These are phyloP conservation scores for Corymbia citriodora DNA, from an alignment of 441 rosid species.

Conservation along the genomic window DNA sequence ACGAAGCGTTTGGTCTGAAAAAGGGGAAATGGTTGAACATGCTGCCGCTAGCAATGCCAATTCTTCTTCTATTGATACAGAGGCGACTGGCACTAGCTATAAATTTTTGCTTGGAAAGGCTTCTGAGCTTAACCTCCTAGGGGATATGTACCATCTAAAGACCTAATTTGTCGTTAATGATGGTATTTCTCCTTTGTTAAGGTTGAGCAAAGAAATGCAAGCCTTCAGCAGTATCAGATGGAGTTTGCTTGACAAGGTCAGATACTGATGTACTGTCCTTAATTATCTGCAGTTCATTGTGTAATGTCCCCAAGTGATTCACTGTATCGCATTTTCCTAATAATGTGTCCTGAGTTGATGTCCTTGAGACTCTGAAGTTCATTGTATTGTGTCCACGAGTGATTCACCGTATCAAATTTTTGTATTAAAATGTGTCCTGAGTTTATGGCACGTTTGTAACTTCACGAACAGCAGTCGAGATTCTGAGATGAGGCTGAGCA, in stretches of 20 bases:
- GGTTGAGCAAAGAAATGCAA: neutral
- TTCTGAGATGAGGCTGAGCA: neutral
- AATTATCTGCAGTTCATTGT: neutral
- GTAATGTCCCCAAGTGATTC: neutral
- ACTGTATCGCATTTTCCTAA: neutral
- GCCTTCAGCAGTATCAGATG: neutral
- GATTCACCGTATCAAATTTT: too few relatives aligned
- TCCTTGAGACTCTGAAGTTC: too few relatives aligned
- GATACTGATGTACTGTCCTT: neutral
- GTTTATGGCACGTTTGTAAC: neutral
- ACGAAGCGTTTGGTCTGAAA: too few relatives aligned
- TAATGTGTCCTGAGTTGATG: too few relatives aligned
- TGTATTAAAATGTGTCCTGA: too few relatives aligned
- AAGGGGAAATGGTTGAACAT: neutral
- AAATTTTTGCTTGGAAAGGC: neutral
- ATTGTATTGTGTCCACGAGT: too few relatives aligned
- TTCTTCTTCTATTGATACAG: neutral
- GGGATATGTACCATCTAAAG: neutral
- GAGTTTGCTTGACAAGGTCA: neutral
- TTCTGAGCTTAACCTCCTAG: neutral
- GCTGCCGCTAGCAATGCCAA: neutral
- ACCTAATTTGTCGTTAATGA: neutral
- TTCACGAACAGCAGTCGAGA: neutral
- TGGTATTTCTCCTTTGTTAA: neutral
- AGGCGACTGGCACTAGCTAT: neutral